A percentile compares a stretch with the other conserved stretches of the same genome.
phyloP scores from a whole-genome alignment of 208 protist species.

The Trypanosomatidae sp. region DNA sequence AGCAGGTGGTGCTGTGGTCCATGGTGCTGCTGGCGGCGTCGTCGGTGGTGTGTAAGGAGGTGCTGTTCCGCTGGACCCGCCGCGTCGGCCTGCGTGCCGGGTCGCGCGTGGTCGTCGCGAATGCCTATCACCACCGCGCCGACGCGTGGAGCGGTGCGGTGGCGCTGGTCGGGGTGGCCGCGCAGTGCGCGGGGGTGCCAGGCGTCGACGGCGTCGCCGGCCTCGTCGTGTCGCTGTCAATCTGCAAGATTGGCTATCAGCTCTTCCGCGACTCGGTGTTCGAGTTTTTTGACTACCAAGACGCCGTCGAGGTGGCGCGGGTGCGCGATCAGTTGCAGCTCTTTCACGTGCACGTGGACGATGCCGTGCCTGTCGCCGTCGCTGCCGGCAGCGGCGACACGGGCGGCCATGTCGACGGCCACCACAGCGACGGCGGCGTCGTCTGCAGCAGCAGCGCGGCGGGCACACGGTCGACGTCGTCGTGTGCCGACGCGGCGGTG shows the following conservation, averaged over 20 bases:
- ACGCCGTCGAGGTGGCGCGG: conserved; percentile 33
- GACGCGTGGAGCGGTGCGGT: conserved; percentile 82
- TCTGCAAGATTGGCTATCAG: conserved; percentile 66
- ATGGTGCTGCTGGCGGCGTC: conserved; percentile 61
- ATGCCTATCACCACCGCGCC: conserved; percentile 82
- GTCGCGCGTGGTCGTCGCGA: conserved; percentile 77
- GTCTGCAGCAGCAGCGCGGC: no score
- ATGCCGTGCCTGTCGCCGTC: neutral
- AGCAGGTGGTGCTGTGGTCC: conserved; percentile 54
- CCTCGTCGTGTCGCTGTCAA: conserved; percentile 56
- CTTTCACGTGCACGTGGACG: conserved; percentile 18
- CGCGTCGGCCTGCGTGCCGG: conserved; percentile 54
- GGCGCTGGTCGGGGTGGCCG: conserved; percentile 63
- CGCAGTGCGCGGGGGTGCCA: conserved; percentile 49
- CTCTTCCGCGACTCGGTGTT: conserved; percentile 42
- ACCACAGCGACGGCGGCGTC: neutral
- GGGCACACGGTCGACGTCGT: neutral
- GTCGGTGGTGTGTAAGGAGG: conserved; percentile 65
- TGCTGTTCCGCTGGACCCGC: conserved; percentile 70
- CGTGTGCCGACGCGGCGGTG: neutral
- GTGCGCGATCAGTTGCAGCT: conserved; percentile 52
- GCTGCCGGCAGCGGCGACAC: neutral
- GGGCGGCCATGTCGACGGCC: neutral
- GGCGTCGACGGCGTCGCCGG: conserved; percentile 70
- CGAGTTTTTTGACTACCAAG: conserved; percentile 84